Evolutionary conservation across 192 early-diverging fungal species (phyloP), one percentile per base, ranked within the genome.

Genomic region (Diversispora eburnea): DNA sequence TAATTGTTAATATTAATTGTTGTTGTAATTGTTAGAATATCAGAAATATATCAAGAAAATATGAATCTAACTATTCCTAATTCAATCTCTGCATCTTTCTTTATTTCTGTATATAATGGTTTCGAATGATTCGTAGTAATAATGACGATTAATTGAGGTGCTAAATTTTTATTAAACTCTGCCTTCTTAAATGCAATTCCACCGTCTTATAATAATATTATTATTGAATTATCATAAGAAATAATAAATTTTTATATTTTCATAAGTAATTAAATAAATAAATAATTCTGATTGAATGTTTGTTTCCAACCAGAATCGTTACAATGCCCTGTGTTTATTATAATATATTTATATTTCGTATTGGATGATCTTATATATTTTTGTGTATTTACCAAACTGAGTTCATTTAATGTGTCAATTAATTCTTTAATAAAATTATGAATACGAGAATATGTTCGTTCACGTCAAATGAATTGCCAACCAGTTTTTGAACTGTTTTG

Each of bases 1-100:
- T 33, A 33, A 33, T 33, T 33, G 25, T 33, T 1, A 33, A 33
- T 33, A 33, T 33, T 33, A 33, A 33, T 33, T 33, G 25, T 33
- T 33, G 25, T 33, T 1, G n/a, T n/a, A n/a, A n/a, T n/a, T n/a
- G n/a, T n/a, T 33, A 33, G 0, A 33, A 33, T 33, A 33, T 33
- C 25, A 33, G 25, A 33, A 33, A 33, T 33, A 33, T n/a, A n/a
- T n/a, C n/a, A n/a, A n/a, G n/a, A n/a, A n/a, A 33, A 33, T 33
- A 33, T 33, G 2, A 33, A 33, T 33, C 25, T 33, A 33, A 33
- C 25, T 83, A 96, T 79, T 42, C 94, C 94, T 72, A 96, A 85
- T 25, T 92, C 90, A 1, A 93, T 95, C 74, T 97, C 94, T 39
- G 87, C 86, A 15, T 92, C 86, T 33, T 93, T 86, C 85, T 97